A percentile compares a stretch with the other conserved stretches of the same genome.
Conservation (phyloP, 78 protist species). For the Dictyostelium brefeldianum region DNA sequence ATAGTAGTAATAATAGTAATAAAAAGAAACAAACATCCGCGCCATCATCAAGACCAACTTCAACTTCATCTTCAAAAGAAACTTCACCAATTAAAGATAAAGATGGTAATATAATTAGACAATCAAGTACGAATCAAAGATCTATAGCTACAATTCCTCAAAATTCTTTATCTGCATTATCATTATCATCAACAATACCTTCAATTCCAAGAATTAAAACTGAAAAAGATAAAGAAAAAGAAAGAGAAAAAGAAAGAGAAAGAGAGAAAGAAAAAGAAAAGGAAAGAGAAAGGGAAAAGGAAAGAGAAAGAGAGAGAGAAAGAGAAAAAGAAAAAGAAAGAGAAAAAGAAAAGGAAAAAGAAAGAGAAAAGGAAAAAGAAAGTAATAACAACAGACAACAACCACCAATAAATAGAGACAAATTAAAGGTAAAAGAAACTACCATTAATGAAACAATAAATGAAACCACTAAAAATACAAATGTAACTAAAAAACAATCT, state of each 20-base stretch:
- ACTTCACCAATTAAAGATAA: constrained; percentile 1
- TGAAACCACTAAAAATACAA: neutral
- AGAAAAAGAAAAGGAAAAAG: neutral
- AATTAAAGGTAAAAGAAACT: neutral
- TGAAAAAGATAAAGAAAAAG: neutral
- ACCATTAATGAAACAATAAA: constrained; percentile 2
- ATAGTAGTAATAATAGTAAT: neutral
- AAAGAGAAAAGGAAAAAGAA: neutral
- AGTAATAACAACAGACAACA: neutral
- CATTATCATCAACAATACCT: neutral
- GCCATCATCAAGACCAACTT: neutral
- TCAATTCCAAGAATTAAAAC: neutral
- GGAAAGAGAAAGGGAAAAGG: neutral
- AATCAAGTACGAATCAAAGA: neutral
- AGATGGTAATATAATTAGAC: neutral
- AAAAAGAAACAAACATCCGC: neutral
- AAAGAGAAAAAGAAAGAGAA: neutral
- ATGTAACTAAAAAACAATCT: neutral
- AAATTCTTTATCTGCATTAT: neutral
- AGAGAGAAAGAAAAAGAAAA: neutral
- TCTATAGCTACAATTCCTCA: neutral
- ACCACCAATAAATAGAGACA: neutral
- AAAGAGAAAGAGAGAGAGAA: neutral
- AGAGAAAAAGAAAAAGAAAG: neutral
- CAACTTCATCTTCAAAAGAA: neutral